Percentiles rank a stretch among this genome's conserved stretches.
phyloP scores from a whole-genome alignment of 2,329 filamentous ascomycete species.

The Ophiognomonia clavigignenti-juglandacearum region DNA sequence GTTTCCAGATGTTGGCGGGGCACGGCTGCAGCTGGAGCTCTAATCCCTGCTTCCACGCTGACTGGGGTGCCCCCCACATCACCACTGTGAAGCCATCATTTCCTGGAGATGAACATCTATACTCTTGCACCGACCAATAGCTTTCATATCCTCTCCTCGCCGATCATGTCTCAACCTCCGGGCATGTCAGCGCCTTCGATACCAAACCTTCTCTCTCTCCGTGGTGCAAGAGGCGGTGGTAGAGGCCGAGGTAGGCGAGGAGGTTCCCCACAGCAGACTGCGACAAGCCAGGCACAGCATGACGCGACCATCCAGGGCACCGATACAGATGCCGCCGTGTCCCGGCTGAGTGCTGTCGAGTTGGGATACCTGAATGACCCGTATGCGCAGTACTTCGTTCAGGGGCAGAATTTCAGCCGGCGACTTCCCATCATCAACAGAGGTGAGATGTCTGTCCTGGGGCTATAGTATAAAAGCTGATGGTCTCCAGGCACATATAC shows the following conservation, averaged over 20 bases:
- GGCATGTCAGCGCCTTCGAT: slow-evolving; percentile 69
- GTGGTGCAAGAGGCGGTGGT: slow-evolving; percentile 39
- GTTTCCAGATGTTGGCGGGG: background rate
- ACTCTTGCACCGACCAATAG: background rate
- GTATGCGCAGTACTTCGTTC: slow-evolving; percentile 69
- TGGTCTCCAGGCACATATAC: slow-evolving; percentile 74
- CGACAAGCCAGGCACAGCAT: slow-evolving; percentile 36
- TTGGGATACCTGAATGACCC: slow-evolving; percentile 79
- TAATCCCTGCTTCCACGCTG: background rate
- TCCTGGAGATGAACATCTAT: background rate
- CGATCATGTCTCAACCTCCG: slow-evolving; percentile 17
- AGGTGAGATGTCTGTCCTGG: slow-evolving; percentile 64
- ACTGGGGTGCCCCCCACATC: background rate
- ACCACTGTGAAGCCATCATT: background rate
- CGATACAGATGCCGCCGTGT: slow-evolving; percentile 86
- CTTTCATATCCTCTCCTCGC: background rate
- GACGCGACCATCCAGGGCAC: slow-evolving; percentile 82
- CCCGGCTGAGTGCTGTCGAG: slow-evolving; percentile 81
- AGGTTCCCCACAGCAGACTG: slow-evolving; percentile 16
- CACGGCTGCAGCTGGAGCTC: slow-evolving; percentile 6
- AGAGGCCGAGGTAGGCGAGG: slow-evolving; percentile 21
- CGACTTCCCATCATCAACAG: slow-evolving; percentile 90
- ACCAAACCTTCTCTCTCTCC: slow-evolving; percentile 66
- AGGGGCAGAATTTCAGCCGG: slow-evolving; percentile 46
- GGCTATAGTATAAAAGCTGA: background rate